Conservation (phyloP, 352 stramenopile species). For the Pythium dissotocum region DNA sequence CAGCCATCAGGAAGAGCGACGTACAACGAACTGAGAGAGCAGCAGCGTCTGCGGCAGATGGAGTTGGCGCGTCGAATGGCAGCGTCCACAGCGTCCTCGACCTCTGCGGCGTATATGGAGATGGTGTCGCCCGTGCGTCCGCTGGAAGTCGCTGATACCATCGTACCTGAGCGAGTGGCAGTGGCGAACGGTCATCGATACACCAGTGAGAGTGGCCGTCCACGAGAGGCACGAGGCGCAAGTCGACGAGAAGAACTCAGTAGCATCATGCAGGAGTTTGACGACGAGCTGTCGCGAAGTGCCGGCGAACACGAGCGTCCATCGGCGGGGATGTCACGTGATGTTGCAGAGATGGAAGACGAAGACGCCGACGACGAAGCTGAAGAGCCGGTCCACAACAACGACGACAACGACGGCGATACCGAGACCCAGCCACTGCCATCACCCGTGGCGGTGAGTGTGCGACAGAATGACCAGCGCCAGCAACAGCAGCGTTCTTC, state of each 20-base stretch:
- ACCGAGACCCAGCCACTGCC: not conserved
- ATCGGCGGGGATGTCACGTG: not conserved
- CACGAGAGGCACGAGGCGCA: not conserved
- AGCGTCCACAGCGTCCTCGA: not conserved
- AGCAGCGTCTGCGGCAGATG: conserved; percentile 10
- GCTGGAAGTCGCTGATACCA: not conserved
- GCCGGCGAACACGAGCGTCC: conserved; percentile 13
- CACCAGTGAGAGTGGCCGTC: not conserved
- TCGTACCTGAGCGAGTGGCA: not conserved
- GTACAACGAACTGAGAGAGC: not conserved
- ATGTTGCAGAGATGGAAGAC: not conserved
- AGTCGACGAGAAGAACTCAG: conserved; percentile 4
- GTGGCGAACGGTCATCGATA: conserved; percentile 4
- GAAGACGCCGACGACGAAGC: conserved; percentile 11
- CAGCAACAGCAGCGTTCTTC: conserved; percentile 4
- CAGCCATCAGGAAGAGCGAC: not conserved
- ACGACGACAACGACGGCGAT: conserved; percentile 22
- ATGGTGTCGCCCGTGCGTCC: conserved; percentile 16
- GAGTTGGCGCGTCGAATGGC: conserved; percentile 5
- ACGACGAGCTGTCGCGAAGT: conserved; percentile 19
- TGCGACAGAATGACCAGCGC: not conserved
- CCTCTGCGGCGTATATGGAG: conserved; percentile 5
- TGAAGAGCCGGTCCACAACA: conserved; percentile 33
- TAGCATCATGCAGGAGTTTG: conserved; percentile 21
- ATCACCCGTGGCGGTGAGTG: conserved; percentile 9